Evolutionary conservation across 805 yeast genomes (phyloP).

Genomic region (Teunomyces cretensis): DNA sequence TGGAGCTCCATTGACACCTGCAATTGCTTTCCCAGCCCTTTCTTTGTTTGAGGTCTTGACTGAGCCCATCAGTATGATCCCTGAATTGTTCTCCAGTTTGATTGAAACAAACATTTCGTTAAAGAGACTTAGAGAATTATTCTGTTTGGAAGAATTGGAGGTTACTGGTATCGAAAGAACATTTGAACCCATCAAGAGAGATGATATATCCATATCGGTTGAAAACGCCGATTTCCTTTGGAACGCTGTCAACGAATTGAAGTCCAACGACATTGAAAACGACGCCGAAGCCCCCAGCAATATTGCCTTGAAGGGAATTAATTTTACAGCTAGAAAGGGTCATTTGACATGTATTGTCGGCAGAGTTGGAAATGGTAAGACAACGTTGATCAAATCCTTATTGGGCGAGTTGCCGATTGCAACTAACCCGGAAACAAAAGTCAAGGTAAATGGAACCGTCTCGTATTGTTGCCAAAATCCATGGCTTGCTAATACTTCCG

Average conservation of each 20-base stretch:
- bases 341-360: constrained; percentile 62
- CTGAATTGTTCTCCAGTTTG: constrained; percentile 52
- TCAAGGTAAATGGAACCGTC: constrained; percentile 38
- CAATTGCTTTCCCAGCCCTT: constrained; percentile 67
- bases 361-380: constrained; percentile 67
- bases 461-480: constrained; percentile 65
- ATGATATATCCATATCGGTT: constrained; percentile 41
- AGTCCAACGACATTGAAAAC: constrained; percentile 11
- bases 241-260: constrained; percentile 20
- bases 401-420: constrained; percentile 52
- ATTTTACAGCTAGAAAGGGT: constrained; percentile 52
- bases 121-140: constrained; percentile 49
- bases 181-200: constrained; percentile 13
- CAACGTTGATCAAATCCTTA: constrained; percentile 54
- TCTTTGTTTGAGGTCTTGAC: constrained; percentile 58
- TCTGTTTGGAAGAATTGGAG: constrained; percentile 36
- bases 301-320: constrained; percentile 44
- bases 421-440: constrained; percentile 13
- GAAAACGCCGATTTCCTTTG: constrained; percentile 56
- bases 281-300: constrained; percentile 10
- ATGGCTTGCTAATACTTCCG: constrained; percentile 52
- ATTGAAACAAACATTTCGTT: constrained; percentile 61
- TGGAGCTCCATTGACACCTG: constrained; percentile 57
- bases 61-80: constrained; percentile 59
- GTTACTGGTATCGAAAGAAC: constrained; percentile 21